Percentiles rank a stretch among this genome's conserved stretches.
phyloP scores from a whole-genome alignment of 2,329 filamentous ascomycete species.

The Phyllosticta capitalensis region DNA sequence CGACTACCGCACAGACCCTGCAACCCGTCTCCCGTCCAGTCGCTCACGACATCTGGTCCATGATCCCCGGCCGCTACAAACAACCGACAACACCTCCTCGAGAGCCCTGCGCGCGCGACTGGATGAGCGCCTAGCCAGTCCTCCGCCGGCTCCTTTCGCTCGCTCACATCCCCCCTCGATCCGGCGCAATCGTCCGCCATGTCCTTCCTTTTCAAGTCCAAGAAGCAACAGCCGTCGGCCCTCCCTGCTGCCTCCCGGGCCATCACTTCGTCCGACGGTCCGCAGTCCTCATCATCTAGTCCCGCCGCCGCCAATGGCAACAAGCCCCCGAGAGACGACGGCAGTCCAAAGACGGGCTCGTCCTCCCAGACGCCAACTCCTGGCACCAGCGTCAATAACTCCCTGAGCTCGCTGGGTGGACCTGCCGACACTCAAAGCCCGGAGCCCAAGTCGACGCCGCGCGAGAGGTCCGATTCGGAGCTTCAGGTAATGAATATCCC shows the following conservation, averaged over 20 bases:
- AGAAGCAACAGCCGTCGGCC: constrained; percentile 29
- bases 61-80: constrained; percentile 4
- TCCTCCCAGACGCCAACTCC: constrained; percentile 54
- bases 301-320: constrained; percentile 40
- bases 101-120: constrained; percentile 5
- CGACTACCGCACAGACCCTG: not conserved
- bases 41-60: constrained; percentile 8
- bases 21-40: constrained; percentile 2
- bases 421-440: constrained; percentile 51
- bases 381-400: constrained; percentile 59
- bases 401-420: constrained; percentile 57
- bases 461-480: constrained; percentile 48
- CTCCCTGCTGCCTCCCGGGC: constrained; percentile 48
- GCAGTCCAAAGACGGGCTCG: not conserved
- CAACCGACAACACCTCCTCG: not conserved
- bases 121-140: constrained; percentile 9
- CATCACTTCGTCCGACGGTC: constrained; percentile 47
- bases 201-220: constrained; percentile 45
- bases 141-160: constrained; percentile 6
- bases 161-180: not conserved
- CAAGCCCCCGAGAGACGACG: constrained; percentile 11
- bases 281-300: constrained; percentile 8
- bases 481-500: constrained; percentile 38
- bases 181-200: constrained; percentile 21
- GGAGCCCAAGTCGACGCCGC: constrained; percentile 49